A percentile compares a stretch with the other conserved stretches of the same genome.
Evolutionary conservation across 2,329 filamentous ascomycete species (phyloP).

Genomic region (Fusarium nygamai): DNA sequence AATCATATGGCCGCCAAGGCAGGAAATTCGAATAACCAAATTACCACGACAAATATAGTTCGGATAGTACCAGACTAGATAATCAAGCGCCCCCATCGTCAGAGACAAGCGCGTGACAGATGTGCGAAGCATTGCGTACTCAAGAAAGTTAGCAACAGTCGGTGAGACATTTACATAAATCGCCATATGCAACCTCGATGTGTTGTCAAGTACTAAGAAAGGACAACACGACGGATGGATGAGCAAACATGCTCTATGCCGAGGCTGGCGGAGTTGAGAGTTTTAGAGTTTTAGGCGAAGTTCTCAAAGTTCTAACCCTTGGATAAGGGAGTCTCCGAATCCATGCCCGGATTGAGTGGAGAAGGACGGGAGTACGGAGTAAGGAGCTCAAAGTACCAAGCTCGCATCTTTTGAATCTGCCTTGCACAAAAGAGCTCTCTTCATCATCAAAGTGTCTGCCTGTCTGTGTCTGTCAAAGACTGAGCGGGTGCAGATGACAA

Average conservation of each 20-base stretch:
- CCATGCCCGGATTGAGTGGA: conserved; percentile 1
- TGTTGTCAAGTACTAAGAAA: conserved; percentile 6
- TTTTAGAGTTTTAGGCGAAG: conserved; percentile 42
- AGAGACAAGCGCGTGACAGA: conserved; percentile 18
- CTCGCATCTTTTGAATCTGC: conserved; percentile 4
- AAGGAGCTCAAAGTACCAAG: background rate
- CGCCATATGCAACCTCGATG: background rate
- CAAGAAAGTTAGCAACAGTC: conserved; percentile 12
- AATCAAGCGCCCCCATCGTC: conserved; percentile 16
- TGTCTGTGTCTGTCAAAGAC: background rate
- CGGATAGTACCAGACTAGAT: conserved; percentile 16
- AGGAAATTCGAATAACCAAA: conserved; percentile 7
- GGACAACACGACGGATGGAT: background rate
- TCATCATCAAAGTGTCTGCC: background rate
- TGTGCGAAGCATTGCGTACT: conserved; percentile 3
- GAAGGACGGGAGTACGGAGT: background rate
- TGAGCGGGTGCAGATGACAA: background rate
- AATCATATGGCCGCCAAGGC: background rate
- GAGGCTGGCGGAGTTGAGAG: conserved; percentile 2
- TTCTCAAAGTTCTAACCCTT: background rate
- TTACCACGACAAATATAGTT: conserved; percentile 20
- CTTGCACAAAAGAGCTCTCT: background rate
- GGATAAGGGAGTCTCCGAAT: background rate
- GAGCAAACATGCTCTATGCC: conserved; percentile 8
- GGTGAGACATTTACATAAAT: conserved; percentile 18